Base-by-base conservation (phyloP, 2,329 filamentous ascomycete species). In the Fusarium tuaranense region DNA sequence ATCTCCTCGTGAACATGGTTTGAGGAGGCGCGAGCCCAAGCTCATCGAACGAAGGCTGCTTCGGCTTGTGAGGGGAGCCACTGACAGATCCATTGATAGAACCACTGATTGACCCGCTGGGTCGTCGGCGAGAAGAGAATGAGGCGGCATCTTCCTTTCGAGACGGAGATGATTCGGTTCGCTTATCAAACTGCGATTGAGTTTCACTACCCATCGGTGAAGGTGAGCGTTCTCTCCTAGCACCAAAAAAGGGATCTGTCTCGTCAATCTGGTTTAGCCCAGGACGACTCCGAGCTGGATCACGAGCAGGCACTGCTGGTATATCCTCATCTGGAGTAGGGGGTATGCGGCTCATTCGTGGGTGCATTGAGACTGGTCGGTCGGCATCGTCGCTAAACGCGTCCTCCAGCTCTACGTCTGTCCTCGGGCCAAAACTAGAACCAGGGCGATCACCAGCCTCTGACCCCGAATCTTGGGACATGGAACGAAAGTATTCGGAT, bases 401-500 rank as follows among this genome's bases (percentile, higher is more conserved):
- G 72, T 92, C 90, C 55, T 92, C 90, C 41, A 92, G 82, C 76
- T 91, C 88, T 9, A 92, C 82, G 75, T 91, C 88, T 7, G 87
- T 87, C 72, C 84, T 87, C 68, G 89, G 76, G 22, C 87, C 88
- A 55, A 89, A 67, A 1, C 82, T 80, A 10, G 80, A 75, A 38
- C 77, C 62, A 16, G 67, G 68, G 16, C 70, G 78, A 12, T 82
- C 79, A 9, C 75, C 79, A 14, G 72, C 63, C 36, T 90, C 88
- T 5, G 87, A 87, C 46, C 84, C 85, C 2, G 87, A 87, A 76
- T 93, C 92, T 63, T 91, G 87, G 46, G 92, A 95, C 77, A 93
- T 84, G 64, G 93, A 93, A 46, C 95, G 92, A 81, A 95, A 95
- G 83, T 94, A 97, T 20, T 93, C 94, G 5, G 94, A 93, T 72